Evolutionary conservation across 352 stramenopile species (phyloP).

Genomic region (Globisporangium perplexum): DNA sequence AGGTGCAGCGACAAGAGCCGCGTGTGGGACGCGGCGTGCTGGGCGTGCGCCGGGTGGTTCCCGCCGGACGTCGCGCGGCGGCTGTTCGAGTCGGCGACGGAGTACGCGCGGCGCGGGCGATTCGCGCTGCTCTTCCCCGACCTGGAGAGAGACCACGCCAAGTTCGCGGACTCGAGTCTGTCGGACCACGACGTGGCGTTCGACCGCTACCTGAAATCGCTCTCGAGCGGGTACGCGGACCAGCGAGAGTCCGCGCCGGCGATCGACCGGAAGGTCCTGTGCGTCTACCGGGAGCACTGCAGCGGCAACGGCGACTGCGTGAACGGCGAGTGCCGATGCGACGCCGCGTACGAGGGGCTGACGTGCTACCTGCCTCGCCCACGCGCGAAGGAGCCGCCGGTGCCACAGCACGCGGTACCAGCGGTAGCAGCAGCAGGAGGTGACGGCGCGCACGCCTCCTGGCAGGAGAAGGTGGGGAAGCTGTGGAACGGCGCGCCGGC

Average conservation of each 20-base stretch:
- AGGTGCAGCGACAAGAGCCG: constrained; percentile 64
- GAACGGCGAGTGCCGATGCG: constrained; percentile 72
- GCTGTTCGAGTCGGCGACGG: constrained; percentile 43
- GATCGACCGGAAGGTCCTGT: constrained; percentile 37
- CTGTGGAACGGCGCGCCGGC: constrained; percentile 44
- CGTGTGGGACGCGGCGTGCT: constrained; percentile 64
- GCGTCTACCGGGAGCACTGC: constrained; percentile 79
- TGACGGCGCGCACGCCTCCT: constrained; percentile 32
- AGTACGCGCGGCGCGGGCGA: constrained; percentile 63
- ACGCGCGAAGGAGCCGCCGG: constrained; percentile 21
- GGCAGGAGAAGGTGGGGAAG: constrained; percentile 55
- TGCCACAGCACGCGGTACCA: constrained; percentile 16
- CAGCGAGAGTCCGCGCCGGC: constrained; percentile 27
- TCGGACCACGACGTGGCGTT: constrained; percentile 64
- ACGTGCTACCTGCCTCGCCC: constrained; percentile 77
- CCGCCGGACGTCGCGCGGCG: constrained; percentile 43
- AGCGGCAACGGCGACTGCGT: constrained; percentile 77
- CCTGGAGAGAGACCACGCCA: constrained; percentile 46
- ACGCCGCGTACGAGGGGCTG: constrained; percentile 62
- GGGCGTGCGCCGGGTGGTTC: constrained; percentile 74
- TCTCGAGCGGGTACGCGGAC: constrained; percentile 46
- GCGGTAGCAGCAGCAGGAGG: constrained; percentile 15
- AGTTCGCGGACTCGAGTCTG: constrained; percentile 49
- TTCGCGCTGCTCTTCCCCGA: constrained; percentile 71
- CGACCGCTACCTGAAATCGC: constrained; percentile 67